These are phyloP conservation scores for Enteropsectra breve DNA, from an alignment of 371 early-diverging fungal species.

Conservation along the genomic window DNA sequence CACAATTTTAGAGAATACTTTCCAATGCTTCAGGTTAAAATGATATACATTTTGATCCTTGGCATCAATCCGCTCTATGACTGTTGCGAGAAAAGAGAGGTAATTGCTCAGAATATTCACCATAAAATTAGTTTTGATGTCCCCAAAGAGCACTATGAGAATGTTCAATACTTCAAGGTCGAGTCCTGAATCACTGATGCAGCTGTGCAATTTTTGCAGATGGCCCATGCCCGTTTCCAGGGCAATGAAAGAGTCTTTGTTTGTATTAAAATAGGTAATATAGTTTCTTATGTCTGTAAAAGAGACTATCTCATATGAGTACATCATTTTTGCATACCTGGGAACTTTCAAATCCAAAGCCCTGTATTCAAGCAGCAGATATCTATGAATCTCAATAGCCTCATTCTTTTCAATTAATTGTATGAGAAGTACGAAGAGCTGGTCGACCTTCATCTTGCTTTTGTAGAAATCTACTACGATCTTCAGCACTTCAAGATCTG, in stretches of 20 bases:
- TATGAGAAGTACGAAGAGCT: not conserved
- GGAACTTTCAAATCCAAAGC: not conserved
- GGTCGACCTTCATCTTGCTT: not conserved
- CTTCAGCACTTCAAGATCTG: not conserved
- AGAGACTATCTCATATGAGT: not conserved
- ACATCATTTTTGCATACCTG: not conserved
- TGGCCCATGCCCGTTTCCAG: too few relatives aligned
- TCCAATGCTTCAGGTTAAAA: not conserved
- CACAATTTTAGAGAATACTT: not conserved
- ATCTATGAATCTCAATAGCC: not conserved
- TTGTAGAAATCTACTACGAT: not conserved
- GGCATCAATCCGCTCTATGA: not conserved
- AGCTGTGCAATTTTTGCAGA: not conserved
- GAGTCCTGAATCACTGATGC: not conserved
- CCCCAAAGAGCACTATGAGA: not conserved
- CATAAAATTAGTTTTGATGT: not conserved
- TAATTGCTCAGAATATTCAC: not conserved
- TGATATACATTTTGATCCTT: too few relatives aligned
- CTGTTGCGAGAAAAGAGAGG: not conserved
- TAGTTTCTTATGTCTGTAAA: not conserved
- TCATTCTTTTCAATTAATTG: not conserved
- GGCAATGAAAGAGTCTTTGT: constrained; percentile 3
- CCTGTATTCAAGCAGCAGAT: not conserved
- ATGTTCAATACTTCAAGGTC: not conserved
- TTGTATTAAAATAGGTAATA: not conserved